Evolutionary conservation across 495 filamentous ascomycete species (phyloP).

Genomic region (Oleoguttula mirabilis): DNA sequence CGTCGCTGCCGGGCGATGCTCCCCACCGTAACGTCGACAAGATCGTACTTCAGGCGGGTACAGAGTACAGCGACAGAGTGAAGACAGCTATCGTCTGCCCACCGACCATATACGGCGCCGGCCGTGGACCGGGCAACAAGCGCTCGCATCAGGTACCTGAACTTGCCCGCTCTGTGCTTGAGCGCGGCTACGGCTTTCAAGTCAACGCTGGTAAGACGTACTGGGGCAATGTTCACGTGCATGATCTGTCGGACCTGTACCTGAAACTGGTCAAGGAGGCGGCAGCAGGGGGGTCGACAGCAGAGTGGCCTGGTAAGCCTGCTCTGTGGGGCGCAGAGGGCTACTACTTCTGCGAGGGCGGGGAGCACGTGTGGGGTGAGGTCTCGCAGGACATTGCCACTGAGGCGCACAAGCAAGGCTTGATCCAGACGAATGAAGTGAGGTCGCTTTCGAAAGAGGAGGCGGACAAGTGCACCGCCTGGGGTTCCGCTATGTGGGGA

Average conservation of each 20-base stretch:
- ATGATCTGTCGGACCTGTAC: constrained; percentile 57
- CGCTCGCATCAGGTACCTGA: constrained; percentile 53
- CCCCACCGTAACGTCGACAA: constrained; percentile 51
- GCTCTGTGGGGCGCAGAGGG: constrained; percentile 60
- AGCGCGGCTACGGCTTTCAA: constrained; percentile 51
- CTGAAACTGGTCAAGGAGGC: constrained; percentile 55
- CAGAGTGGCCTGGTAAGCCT: constrained; percentile 52
- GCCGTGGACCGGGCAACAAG: constrained; percentile 58
- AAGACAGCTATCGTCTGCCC: constrained; percentile 66
- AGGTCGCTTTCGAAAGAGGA: constrained; percentile 23
- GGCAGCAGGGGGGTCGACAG: constrained; percentile 42
- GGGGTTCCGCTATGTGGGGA: constrained; percentile 33
- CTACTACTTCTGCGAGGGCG: constrained; percentile 66
- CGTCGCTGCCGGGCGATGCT: constrained; percentile 43
- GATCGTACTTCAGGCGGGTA: constrained; percentile 40
- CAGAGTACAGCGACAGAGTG: constrained; percentile 35
- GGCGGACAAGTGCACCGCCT: constrained; percentile 20
- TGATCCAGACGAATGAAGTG: constrained; percentile 47
- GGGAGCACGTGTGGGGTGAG: constrained; percentile 59
- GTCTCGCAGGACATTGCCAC: constrained; percentile 48
- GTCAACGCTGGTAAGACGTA: constrained; percentile 51
- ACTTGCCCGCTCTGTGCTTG: constrained; percentile 43
- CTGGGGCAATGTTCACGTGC: constrained; percentile 66
- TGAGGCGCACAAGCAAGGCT: constrained; percentile 50
- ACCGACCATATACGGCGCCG: constrained; percentile 64